Conservation (phyloP, 2,329 filamentous ascomycete genomes). For the Orbilia javanica region DNA sequence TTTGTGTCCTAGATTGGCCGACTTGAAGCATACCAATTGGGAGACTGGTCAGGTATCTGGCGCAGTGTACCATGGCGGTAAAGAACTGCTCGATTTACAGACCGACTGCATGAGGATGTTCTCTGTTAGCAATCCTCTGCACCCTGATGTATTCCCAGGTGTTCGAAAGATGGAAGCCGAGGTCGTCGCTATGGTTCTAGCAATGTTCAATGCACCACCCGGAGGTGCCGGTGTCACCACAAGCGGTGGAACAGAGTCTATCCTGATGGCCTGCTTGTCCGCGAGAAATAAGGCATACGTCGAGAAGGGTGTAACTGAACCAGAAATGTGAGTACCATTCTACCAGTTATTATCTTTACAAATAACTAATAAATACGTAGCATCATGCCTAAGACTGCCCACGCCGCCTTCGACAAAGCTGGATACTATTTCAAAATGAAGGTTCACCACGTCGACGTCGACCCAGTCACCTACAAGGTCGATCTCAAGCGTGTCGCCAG, state of each 20-base stretch:
- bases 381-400: slow-evolving; percentile 93
- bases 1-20: slow-evolving; percentile 71
- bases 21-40: slow-evolving; percentile 95
- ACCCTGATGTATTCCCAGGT: slow-evolving; percentile 97
- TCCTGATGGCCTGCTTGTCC: slow-evolving; percentile 92
- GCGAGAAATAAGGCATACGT: slow-evolving; percentile 88
- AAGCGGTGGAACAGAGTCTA: slow-evolving; percentile 93
- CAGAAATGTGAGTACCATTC: slow-evolving; percentile 81
- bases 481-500: slow-evolving; percentile 81
- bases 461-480: slow-evolving; percentile 86
- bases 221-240: slow-evolving; percentile 89
- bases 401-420: slow-evolving; percentile 96
- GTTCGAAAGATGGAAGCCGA: slow-evolving; percentile 99
- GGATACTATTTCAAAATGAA: slow-evolving; percentile 97
- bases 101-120: slow-evolving; percentile 94
- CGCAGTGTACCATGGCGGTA: slow-evolving; percentile 94
- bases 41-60: slow-evolving; percentile 95
- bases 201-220: slow-evolving; percentile 89
- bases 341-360: not conserved
- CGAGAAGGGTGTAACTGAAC: slow-evolving; percentile 89
- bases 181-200: slow-evolving; percentile 89
- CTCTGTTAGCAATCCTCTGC: slow-evolving; percentile 94
- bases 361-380: slow-evolving; percentile 66
- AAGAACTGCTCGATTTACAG: slow-evolving; percentile 83
- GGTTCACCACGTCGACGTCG: slow-evolving; percentile 86